phyloP scores from a whole-genome alignment of 148 eudicot genomes.

The Vaccinium vitisidaea region DNA sequence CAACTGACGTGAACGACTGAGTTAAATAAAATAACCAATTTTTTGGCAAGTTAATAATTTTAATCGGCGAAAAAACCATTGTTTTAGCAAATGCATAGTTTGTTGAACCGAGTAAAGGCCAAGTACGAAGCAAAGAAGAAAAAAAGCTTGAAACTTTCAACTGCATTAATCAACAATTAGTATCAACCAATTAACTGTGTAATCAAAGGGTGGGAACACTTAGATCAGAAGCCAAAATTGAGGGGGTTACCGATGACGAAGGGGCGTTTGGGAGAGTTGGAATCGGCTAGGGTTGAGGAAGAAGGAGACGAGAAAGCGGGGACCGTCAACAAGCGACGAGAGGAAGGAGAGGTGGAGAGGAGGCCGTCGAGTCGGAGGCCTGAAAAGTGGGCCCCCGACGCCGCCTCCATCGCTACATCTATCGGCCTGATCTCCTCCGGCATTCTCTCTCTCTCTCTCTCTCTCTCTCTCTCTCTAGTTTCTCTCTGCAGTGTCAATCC shows the following conservation, averaged over 20 bases:
- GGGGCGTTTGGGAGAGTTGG: conserved; percentile 49
- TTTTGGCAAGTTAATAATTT: neutral
- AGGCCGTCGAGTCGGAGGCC: conserved; percentile 76
- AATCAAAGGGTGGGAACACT: neutral
- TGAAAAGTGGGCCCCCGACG: conserved; percentile 89
- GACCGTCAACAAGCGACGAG: conserved; percentile 37
- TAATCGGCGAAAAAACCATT: neutral
- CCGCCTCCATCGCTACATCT: conserved; percentile 83
- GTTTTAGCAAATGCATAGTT: no score
- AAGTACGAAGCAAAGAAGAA: neutral
- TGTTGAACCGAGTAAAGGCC: no score
- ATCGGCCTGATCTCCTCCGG: conserved; percentile 47
- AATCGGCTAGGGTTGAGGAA: conserved; percentile 25
- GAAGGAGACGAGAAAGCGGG: conserved; percentile 2
- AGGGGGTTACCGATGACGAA: conserved; percentile 72
- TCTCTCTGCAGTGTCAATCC: neutral
- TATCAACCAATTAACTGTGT: neutral
- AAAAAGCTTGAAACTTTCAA: neutral
- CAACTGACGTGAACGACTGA: no score
- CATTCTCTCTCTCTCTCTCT: conserved; percentile 3
- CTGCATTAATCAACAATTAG: neutral
- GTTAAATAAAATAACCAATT: neutral
- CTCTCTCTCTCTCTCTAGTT: neutral
- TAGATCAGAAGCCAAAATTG: neutral
- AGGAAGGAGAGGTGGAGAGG: conserved; percentile 35